phyloP scores from a whole-genome alignment of 805 yeast species.

The Metahyphopichia silvanorum region DNA sequence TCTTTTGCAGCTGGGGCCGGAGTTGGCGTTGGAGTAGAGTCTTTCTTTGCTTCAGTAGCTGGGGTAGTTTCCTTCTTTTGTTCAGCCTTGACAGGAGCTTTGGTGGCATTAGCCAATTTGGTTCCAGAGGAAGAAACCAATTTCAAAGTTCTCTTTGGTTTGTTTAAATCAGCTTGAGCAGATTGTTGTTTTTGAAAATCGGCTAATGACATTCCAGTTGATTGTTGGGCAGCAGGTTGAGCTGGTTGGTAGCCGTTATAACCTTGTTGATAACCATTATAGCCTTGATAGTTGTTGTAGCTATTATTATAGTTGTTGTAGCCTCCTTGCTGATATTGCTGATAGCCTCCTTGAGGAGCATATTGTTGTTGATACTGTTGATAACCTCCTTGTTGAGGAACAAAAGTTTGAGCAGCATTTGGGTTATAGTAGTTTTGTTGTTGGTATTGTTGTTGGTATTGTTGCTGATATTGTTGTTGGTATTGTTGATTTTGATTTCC shows the following conservation, averaged over 20 bases:
- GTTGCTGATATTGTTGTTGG: constrained; percentile 10
- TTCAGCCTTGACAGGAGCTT: constrained; percentile 28
- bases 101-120: constrained; percentile 40
- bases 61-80: constrained; percentile 20
- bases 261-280: constrained; percentile 14
- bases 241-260: constrained; percentile 14
- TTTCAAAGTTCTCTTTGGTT: constrained; percentile 67
- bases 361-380: constrained; percentile 15
- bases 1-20: constrained; percentile 11
- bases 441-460: constrained; percentile 10
- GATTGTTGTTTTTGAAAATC: constrained; percentile 73
- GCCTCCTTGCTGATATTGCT: constrained; percentile 18
- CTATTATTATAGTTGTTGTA: constrained; percentile 5
- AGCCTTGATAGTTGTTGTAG: constrained; percentile 9
- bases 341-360: constrained; percentile 17
- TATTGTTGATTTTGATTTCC: constrained; percentile 15
- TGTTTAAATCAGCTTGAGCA: constrained; percentile 40
- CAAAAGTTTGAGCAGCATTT: constrained; percentile 46
- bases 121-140: constrained; percentile 64
- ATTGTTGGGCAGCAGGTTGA: constrained; percentile 20
- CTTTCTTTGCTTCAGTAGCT: constrained; percentile 10
- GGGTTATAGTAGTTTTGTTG: constrained; percentile 40
- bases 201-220: constrained; percentile 63
- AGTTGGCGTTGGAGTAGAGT: constrained; percentile 8
- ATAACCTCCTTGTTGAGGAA: constrained; percentile 37